Base-by-base conservation (phyloP, 169 alveolate genomes). In the Plasmodium inui region DNA sequence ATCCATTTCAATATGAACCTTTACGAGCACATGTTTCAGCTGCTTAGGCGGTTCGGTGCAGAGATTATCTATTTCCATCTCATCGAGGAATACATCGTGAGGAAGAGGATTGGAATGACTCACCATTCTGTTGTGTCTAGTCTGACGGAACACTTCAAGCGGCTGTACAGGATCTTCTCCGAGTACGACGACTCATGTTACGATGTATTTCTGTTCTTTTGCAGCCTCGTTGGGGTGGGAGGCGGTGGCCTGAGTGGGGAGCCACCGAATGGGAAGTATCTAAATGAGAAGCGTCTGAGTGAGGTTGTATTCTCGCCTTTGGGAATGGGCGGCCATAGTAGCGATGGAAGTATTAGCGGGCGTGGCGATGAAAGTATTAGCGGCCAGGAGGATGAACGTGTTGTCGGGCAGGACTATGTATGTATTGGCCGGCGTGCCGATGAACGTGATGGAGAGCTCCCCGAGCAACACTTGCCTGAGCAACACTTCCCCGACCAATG, bases 121-220 rank as follows among this genome's bases (percentile, higher is more conserved):
- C 82, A 88, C 82, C 28, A 79, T 22, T 26, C 74, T 2, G 6
- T 88, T 14, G 82, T 79, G 82, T n/a, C 19, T 17, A 88, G 71
- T 26, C 22, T 88, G 26, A 17, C 82, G 1, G 71, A 78, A 0
- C 41, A 79, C 32, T 88, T 88, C 19, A 88, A 80, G 17, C 26
- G 73, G 17, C 50, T 88, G 22, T 88, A 88, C 84, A 17, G 61
- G 9, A 50, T 79, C 6, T 88, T 79, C 46, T 88, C 76, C 19
- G 34, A 55, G 6, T 79, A 79, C 32, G 89, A 88, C 22, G 94
- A 88, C 44, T 78, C 70, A 3, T 78, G 72, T 79, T 88, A 88
- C 44, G 94, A 88, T 14, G 28, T 88, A 74, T 88, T 79, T 70
- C 22, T 88, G 22, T 88, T 88, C 26, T 88, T 88, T 53, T 79